Conservation (phyloP, 164 flowering plant genomes). For the Aristolochia fimbriata region DNA sequence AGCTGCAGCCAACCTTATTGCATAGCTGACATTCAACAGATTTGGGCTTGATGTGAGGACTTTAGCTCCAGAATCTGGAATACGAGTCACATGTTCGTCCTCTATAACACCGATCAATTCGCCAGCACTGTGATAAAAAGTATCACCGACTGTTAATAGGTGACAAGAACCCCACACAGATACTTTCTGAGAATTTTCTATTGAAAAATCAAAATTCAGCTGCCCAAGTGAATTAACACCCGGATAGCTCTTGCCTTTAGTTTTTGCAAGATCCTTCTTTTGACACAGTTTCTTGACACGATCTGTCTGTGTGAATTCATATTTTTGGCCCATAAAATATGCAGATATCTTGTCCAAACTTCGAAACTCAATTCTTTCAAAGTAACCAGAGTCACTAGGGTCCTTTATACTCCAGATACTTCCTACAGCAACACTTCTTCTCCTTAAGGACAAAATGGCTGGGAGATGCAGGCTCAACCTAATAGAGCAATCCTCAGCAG, state of each 20-base stretch:
- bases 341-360: constrained; percentile 6
- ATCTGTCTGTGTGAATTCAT: constrained; percentile 36
- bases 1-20: constrained; percentile 13
- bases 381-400: constrained; percentile 31
- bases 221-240: constrained; percentile 21
- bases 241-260: constrained; percentile 26
- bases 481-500: constrained; percentile 47
- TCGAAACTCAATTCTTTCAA: constrained; percentile 19
- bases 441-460: constrained; percentile 29
- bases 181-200: constrained; percentile 12
- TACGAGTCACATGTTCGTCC: no score
- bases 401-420: constrained; percentile 41
- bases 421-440: constrained; percentile 29
- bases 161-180: constrained; percentile 24
- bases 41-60: not conserved
- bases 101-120: not conserved
- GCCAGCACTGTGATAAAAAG: constrained; percentile 8
- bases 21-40: constrained; percentile 45
- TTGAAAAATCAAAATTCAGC: constrained; percentile 37
- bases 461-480: constrained; percentile 37
- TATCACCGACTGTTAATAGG: constrained; percentile 32
- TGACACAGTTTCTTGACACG: constrained; percentile 28
- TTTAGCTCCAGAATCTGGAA: not conserved
- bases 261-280: constrained; percentile 11
- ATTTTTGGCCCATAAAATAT: constrained; percentile 23